Conservation (phyloP, 2,329 filamentous ascomycete genomes). For the Fusarium sp. region DNA sequence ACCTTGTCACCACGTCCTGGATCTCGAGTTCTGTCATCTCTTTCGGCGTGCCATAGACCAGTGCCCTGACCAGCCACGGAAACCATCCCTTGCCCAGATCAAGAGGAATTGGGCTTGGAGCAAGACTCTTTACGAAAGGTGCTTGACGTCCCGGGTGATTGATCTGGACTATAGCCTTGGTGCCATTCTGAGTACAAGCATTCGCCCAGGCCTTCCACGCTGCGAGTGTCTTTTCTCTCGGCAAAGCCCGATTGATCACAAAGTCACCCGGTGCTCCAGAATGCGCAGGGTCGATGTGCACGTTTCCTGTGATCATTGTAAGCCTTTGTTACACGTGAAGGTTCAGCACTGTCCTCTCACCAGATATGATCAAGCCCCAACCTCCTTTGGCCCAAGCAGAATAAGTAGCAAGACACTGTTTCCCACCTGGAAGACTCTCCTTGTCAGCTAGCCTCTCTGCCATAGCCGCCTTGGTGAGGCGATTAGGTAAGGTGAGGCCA, state of each 20-base stretch:
- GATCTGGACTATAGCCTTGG: not conserved
- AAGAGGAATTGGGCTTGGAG: not conserved
- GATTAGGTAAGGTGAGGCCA: conserved; percentile 1
- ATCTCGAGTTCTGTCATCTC: not conserved
- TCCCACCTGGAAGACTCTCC: not conserved
- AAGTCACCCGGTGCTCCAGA: not conserved
- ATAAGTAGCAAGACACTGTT: not conserved
- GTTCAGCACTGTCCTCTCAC: not conserved
- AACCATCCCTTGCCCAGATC: not conserved
- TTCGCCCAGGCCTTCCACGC: not conserved
- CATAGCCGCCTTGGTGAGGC: conserved; percentile 4
- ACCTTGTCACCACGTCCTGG: not conserved
- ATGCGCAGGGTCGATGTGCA: not conserved
- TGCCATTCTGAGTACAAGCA: not conserved
- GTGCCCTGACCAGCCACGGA: not conserved
- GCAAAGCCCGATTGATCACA: not conserved
- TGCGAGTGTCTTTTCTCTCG: not conserved
- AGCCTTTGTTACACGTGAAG: not conserved
- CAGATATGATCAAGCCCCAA: conserved; percentile 1
- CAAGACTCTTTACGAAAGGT: not conserved
- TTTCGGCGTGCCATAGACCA: conserved; percentile 1
- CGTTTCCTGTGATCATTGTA: not conserved
- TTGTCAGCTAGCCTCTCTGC: conserved; percentile 1
- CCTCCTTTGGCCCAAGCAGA: conserved; percentile 1
- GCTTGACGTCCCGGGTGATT: conserved; percentile 4